Evolutionary conservation across 169 alveolate genomes (phyloP), one percentile per base, ranked within the genome.

Genomic region (Neospora caninum): DNA sequence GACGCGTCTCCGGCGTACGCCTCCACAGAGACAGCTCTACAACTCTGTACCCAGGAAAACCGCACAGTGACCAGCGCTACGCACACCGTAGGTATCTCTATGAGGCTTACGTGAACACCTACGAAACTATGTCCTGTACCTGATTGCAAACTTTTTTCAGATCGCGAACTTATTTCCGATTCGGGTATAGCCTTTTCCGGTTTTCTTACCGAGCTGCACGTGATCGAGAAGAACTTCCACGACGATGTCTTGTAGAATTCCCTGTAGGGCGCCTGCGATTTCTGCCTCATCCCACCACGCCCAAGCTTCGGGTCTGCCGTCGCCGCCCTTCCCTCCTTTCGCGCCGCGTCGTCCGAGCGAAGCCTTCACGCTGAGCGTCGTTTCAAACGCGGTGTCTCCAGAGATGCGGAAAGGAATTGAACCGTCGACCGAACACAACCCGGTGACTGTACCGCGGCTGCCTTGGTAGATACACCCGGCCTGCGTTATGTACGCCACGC

Each of bases 141-240:
- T n/a, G n/a, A n/a, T n/a, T n/a, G n/a, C n/a, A n/a, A n/a, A n/a
- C n/a, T n/a, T n/a, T n/a, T n/a, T n/a, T n/a, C n/a, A n/a, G n/a
- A n/a, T n/a, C n/a, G n/a, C n/a, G n/a, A n/a, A n/a, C n/a, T n/a
- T n/a, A n/a, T n/a, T n/a, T n/a, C n/a, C n/a, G n/a, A n/a, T n/a
- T n/a, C n/a, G n/a, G n/a, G n/a, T n/a, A n/a, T n/a, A n/a, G n/a
- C n/a, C n/a, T n/a, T n/a, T n/a, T 49, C 58, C 73, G 16, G 4
- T 22, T 78, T 78, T 38, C 86, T 78, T 25, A 78, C 86, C 86
- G 86, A 78, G 86, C 31, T 78, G 86, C 45, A 78, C 45, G 7
- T 78, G 86, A 25, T 78, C 86, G 0, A 78, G 45, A 16, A 78
- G 86, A 0, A 78, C 86, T 43, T 78, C 86, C 27, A 78, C 86